Base-by-base conservation (phyloP, 371 early-diverging fungal species). In the Caulochytrium protostelioides region DNA sequence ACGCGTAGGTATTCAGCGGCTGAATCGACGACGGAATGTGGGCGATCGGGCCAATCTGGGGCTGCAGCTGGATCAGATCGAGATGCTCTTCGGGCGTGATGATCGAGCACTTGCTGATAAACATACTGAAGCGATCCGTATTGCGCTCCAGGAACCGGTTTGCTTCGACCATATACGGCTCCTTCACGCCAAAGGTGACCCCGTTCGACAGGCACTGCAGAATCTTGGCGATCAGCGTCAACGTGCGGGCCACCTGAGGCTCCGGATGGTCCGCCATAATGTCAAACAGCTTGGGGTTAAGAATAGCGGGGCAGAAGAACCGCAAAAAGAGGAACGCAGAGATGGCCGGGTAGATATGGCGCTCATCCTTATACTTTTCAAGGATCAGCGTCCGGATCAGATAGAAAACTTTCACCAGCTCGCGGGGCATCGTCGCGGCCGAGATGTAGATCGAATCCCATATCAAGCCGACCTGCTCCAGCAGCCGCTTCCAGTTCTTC, bases 291-390 rank as follows among this genome's bases (percentile, higher is more conserved):
- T 72, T 71, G n/a, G 84, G 84, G 30, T 42, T 6, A 16, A 80
- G 56, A 41, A 83, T 76, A 0, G 84, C 81, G 0, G 84, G 82
- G 37, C 82, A 80, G 35, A 84, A 69, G 38, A 82, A 59, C 13
- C 84, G 58, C 22, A 84, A 43, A 46, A 84, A 84, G 4, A 84
- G 47, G 50, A 84, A 80, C 1, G 78, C 78, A 41, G 78, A 44
- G 31, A 60, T 44, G 5, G 53, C 53, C 6, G 52, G 32, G 35
- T 56, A 53, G 24, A 40, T 43, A 25, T 26, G 2, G 25, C 29
- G 36, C 3, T 38, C 44, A 17, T 12, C 41, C 1, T 12, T 13
- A 43, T 44, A 58, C 22, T 42, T 38, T 28, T 30, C 16, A 2
- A 4, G n/a, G 20, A 49, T 46, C 10, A 12, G 13, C 14, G 18